Evolutionary conservation across 441 rosid species (phyloP).

Genomic region (Adansonia madagascariensis): DNA sequence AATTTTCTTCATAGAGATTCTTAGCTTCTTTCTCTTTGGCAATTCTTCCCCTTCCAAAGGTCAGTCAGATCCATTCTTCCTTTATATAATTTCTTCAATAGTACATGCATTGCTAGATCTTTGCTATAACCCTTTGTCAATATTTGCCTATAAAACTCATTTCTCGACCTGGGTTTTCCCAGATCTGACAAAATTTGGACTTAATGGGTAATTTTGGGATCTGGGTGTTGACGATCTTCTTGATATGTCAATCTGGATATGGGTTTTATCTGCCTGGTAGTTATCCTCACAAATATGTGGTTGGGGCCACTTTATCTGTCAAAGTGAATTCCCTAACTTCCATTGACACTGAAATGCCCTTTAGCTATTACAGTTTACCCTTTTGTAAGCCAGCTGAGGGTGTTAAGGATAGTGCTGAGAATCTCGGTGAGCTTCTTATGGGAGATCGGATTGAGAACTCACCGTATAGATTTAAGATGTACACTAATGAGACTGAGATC

Average conservation of each 20-base stretch:
- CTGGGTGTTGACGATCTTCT: slow-evolving; percentile 48
- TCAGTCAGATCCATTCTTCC: slow-evolving; percentile 20
- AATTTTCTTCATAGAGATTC: background rate
- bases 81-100: background rate
- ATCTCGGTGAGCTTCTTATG: slow-evolving; percentile 78
- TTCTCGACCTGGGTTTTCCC: slow-evolving; percentile 45
- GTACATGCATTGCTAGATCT: background rate
- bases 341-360: slow-evolving; percentile 76
- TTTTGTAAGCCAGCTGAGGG: slow-evolving; percentile 66
- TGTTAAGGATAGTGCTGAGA: slow-evolving; percentile 76
- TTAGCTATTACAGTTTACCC: slow-evolving; percentile 72
- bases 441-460: slow-evolving; percentile 85
- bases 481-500: slow-evolving; percentile 51
- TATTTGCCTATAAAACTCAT: background rate
- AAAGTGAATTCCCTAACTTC: slow-evolving; percentile 83
- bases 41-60: background rate
- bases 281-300: slow-evolving; percentile 58
- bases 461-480: slow-evolving; percentile 67
- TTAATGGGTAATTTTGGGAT: slow-evolving; percentile 42
- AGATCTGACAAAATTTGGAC: slow-evolving; percentile 57
- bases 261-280: slow-evolving; percentile 78
- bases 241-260: slow-evolving; percentile 42
- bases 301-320: slow-evolving; percentile 54
- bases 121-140: background rate
- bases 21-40: background rate